Conservation (phyloP, 495 filamentous ascomycete species). For the Pseudotulostoma volvatum region DNA sequence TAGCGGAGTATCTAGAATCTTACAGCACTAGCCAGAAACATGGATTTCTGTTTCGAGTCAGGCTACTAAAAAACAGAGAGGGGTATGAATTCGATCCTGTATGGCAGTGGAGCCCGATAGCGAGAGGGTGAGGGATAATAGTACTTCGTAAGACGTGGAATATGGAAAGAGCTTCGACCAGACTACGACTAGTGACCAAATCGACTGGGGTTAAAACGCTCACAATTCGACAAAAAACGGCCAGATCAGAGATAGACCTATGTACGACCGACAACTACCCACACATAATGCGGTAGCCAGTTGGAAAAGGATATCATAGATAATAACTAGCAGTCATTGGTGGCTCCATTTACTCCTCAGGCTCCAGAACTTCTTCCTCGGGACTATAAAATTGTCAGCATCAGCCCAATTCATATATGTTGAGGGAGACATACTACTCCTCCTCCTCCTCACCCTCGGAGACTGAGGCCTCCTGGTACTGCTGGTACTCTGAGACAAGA, state of each 20-base stretch:
- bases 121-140: too few species aligned
- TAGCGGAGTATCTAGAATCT: too few species aligned
- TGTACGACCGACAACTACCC: neutral
- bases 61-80: too few species aligned
- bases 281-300: neutral
- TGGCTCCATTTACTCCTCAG: neutral
- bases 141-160: too few species aligned
- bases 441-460: constrained; percentile 58
- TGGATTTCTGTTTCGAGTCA: too few species aligned
- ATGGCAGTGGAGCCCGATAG: too few species aligned
- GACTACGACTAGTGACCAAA: too few species aligned
- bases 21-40: too few species aligned
- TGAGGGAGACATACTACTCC: constrained; percentile 35
- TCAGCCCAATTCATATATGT: neutral
- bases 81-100: too few species aligned
- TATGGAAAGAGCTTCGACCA: too few species aligned
- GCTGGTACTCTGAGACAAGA: constrained; percentile 98
- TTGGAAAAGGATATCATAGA: neutral
- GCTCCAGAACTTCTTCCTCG: constrained; percentile 1
- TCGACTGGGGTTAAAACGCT: too few species aligned
- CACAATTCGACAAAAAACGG: neutral
- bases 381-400: neutral
- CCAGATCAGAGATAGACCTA: too few species aligned
- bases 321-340: neutral
- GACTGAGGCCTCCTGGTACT: constrained; percentile 97